Base-by-base conservation (phyloP, 2,329 filamentous ascomycete species). In the Stachybotrys elegans region DNA sequence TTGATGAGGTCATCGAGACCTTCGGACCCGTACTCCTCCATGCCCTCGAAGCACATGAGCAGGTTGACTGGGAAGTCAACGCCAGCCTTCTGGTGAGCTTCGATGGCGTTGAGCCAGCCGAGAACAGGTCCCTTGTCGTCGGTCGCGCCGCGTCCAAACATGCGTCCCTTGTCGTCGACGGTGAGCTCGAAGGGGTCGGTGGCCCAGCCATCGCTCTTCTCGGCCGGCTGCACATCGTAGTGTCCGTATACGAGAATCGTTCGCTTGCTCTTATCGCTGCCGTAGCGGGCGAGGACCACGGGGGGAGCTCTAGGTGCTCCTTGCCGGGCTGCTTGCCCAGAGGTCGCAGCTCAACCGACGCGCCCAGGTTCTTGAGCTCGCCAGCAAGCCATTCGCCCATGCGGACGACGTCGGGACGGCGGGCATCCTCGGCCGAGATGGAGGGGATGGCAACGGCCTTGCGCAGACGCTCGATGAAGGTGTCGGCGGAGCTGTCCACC, bases 11-110 rank as follows among this genome's bases (percentile, higher is more conserved):
- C 92, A 60, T 98, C 93, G 44, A 98, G 78, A 29, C 93, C 93
- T 65, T 97, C 92, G 1, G 91, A 96, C 41, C 93, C 93, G 65
- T 95, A 95, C 73, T 98, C 93, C 72, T 98, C 93, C 93, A 98
- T 98, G 40, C 93, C 93, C 76, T 98, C 93, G 57, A 98, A 97
- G 76, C 93, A 98, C 88, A 96, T 97, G 52, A 98, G 81, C 53
- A 98, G 77, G 72, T 98, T 98, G 61, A 98, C 93, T 8, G 93
- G 93, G 64, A 98, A 89, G 42, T 96, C 92, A 37, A 97, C 75
- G 45, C 88, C 88, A 27, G 91, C 90, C 75, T 94, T 93, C 69
- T 95, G 85, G 74, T 98, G 93, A 34, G 93, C 91, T 71, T 98
- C 91, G 53, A 98, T 97, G 54, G 91, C 91, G 64, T 98, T 98